Percentiles rank a stretch among this genome's conserved stretches.
Conservation (phyloP, 306 rosid genomes). For the Glycine soja region DNA sequence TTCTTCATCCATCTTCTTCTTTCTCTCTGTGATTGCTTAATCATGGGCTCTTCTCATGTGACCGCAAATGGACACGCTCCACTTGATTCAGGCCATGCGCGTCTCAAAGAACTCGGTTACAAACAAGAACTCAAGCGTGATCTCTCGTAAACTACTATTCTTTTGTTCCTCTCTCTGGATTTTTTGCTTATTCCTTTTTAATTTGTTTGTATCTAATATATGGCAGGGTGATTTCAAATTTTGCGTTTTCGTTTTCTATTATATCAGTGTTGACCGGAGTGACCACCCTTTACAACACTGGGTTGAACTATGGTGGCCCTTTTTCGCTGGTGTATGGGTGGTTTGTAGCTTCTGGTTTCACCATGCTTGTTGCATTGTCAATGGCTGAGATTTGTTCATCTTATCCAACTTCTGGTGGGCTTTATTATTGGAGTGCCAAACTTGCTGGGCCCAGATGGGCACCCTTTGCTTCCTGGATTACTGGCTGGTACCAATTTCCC, state of each 20-base stretch:
- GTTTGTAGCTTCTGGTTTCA: constrained; percentile 75
- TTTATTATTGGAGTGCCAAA: constrained; percentile 97
- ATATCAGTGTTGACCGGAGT: constrained; percentile 93
- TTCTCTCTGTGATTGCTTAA: not conserved
- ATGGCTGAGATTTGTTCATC: constrained; percentile 99
- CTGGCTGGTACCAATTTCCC: constrained; percentile 77
- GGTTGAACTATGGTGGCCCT: constrained; percentile 86
- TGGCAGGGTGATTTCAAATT: constrained; percentile 84
- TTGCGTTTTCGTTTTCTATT: constrained; percentile 91
- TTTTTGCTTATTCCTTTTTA: too few species aligned
- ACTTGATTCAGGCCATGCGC: constrained; percentile 83
- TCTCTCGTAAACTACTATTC: constrained; percentile 65
- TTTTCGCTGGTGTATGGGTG: constrained; percentile 88
- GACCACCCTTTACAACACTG: constrained; percentile 90
- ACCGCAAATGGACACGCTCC: constrained; percentile 45
- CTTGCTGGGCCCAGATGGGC: constrained; percentile 98
- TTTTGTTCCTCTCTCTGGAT: not conserved
- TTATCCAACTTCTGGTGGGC: constrained; percentile 96
- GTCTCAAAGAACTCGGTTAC: constrained; percentile 93
- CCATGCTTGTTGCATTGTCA: constrained; percentile 85
- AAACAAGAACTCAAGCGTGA: constrained; percentile 99
- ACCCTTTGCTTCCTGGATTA: constrained; percentile 95
- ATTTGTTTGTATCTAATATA: not conserved
- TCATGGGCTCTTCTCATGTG: constrained; percentile 40
- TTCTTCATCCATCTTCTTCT: not conserved